Percentiles rank a stretch among this genome's conserved stretches.
phyloP scores from a whole-genome alignment of 192 early-diverging fungal genomes.

The Paraglomus brasilianum region DNA sequence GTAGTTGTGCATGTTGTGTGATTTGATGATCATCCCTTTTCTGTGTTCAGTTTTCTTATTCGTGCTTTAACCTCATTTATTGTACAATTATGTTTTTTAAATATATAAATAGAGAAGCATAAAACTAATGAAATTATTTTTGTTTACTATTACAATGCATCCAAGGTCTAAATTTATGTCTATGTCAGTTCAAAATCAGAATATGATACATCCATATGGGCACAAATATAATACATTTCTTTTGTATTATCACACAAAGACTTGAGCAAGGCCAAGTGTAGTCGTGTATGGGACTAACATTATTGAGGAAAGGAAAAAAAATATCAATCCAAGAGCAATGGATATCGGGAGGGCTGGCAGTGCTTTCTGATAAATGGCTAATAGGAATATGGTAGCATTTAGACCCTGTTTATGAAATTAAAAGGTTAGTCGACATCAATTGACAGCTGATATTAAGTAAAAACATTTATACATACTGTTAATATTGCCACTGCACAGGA shows the following conservation, averaged over 20 bases:
- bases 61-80: too few species aligned
- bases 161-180: too few species aligned
- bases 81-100: too few species aligned
- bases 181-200: too few species aligned
- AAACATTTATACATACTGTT: slow-evolving; percentile 43
- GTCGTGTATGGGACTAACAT: slow-evolving; percentile 50
- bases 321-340: slow-evolving; percentile 82
- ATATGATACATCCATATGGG: too few species aligned
- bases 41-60: too few species aligned
- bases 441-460: background rate
- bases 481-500: slow-evolving; percentile 74
- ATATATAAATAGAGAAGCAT: too few species aligned
- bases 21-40: too few species aligned
- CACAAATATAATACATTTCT: background rate
- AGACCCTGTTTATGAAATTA: slow-evolving; percentile 50
- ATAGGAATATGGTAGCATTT: slow-evolving; percentile 83
- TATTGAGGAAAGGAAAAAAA: slow-evolving; percentile 65
- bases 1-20: too few species aligned
- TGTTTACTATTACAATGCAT: too few species aligned
- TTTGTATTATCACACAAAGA: slow-evolving; percentile 27
- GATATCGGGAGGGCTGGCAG: slow-evolving; percentile 85
- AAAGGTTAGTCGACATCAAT: background rate
- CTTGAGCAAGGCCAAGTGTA: slow-evolving; percentile 30
- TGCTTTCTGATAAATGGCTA: slow-evolving; percentile 79
- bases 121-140: too few species aligned